A percentile compares a stretch with the other conserved stretches of the same genome.
Evolutionary conservation across 2,329 filamentous ascomycete genomes (phyloP).

Genomic region (Aspergillus sclerotialis): DNA sequence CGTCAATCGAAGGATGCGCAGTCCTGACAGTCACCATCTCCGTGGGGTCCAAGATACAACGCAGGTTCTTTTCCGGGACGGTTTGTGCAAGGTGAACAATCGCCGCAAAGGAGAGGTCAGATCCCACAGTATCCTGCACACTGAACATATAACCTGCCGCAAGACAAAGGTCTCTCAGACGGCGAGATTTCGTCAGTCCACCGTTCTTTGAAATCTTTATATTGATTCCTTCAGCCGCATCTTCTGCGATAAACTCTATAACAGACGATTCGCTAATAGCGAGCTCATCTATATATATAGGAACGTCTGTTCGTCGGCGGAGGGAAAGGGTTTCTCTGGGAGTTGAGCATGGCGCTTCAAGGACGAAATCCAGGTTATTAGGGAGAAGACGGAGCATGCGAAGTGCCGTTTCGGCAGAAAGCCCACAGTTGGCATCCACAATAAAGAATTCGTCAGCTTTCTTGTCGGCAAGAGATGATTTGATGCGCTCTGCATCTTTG

Average conservation of each 20-base stretch:
- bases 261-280: conserved; percentile 10
- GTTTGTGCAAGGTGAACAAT: conserved; percentile 16
- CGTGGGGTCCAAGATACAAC: conserved; percentile 7
- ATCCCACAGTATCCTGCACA: conserved; percentile 18
- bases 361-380: conserved; percentile 14
- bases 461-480: conserved; percentile 4
- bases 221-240: conserved; percentile 17
- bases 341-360: conserved; percentile 18
- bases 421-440: conserved; percentile 15
- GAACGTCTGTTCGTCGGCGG: conserved; percentile 13
- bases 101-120: conserved; percentile 20
- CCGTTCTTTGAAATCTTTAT: conserved; percentile 18
- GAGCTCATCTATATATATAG: conserved; percentile 17
- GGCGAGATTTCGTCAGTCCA: conserved; percentile 11
- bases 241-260: conserved; percentile 15
- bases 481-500: conserved; percentile 7
- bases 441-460: conserved; percentile 13
- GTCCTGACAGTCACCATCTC: conserved; percentile 17
- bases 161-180: conserved; percentile 16
- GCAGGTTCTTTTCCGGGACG: conserved; percentile 8
- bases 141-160: conserved; percentile 15
- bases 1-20: conserved; percentile 12
- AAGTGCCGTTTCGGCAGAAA: conserved; percentile 14
- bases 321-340: conserved; percentile 16
- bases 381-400: conserved; percentile 17